Base-by-base conservation (phyloP, 768 basidiomycete species). In the Cystoderma amianthinum region DNA sequence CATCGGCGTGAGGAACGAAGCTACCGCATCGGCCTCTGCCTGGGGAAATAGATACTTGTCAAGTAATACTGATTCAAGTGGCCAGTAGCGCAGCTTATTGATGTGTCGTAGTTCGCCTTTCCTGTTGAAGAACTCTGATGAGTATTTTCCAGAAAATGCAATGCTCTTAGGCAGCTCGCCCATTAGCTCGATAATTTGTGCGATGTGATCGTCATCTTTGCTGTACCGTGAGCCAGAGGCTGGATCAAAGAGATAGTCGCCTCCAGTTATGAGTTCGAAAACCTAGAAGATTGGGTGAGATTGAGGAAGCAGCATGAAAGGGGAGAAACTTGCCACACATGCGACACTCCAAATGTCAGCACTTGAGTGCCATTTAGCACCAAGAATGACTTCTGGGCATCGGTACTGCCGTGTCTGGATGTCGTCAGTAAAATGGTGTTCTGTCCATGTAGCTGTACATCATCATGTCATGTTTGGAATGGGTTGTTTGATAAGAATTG, bases 381-480 rank as follows among this genome's bases (percentile, higher is more conserved):
- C 95, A 1, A 98, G 71, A 36, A 99, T 94, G 44, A 98, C 95
- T 61, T 99, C 95, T 1, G 96, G 95, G 69, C 90, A 92, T 19
- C 96, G 80, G 60, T 98, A 98, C 55, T 98, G 96, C 54, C 95
- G 68, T 19, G 96, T 99, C 66, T 98, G 87, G 51, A 97, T 98
- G 54, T 97, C 96, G 62, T 99, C 95, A 32, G 96, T 98, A 49
- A 98, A 99, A 57, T 98, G 96, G 50, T 97, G 89, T 54, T 95
- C 88, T 21, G 78, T 78, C 87, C 87, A 89, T 1, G 87, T 90
- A 7, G 87, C 87, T 83, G 51, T 32, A 37, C 38, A 23, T 36
- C 4, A 39, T 36, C 36, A 35, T 32, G 41, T 43, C 28, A 41
- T 18, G n/a, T n/a, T n/a, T n/a, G n/a, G n/a, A n/a, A 17, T 24